A percentile compares a stretch with the other conserved stretches of the same genome.
These are phyloP conservation scores for Penicillium sp. DNA, from an alignment of 2,329 filamentous ascomycete species.

Conservation along the genomic window DNA sequence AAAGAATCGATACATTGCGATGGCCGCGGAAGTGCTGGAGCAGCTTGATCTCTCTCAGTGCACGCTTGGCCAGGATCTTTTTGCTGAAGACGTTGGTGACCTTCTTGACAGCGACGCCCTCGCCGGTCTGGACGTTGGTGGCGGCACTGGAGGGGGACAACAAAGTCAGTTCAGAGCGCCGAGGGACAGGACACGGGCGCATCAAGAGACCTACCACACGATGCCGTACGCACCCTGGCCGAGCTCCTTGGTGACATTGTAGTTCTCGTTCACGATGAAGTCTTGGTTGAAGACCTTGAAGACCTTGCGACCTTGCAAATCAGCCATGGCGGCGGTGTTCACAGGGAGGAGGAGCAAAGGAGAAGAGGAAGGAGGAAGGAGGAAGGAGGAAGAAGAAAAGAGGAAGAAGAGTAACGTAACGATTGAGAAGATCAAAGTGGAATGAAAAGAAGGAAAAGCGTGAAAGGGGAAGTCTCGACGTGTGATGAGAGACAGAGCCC, in stretches of 20 bases:
- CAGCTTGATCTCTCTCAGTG: slow-evolving; percentile 96
- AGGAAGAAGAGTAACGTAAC: background rate
- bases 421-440: background rate
- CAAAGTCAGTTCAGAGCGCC: slow-evolving; percentile 2
- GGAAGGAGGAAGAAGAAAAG: background rate
- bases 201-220: slow-evolving; percentile 69
- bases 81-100: slow-evolving; percentile 99
- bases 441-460: slow-evolving; percentile 3
- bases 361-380: background rate
- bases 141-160: slow-evolving; percentile 65
- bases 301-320: slow-evolving; percentile 74
- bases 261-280: slow-evolving; percentile 96
- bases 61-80: slow-evolving; percentile 98
- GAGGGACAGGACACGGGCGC: background rate
- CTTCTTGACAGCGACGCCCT: slow-evolving; percentile 98
- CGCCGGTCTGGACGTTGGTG: slow-evolving; percentile 82
- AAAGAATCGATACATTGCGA: slow-evolving; percentile 62
- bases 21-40: slow-evolving; percentile 95
- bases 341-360: slow-evolving; percentile 1
- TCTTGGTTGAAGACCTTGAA: slow-evolving; percentile 99
- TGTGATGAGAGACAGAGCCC: slow-evolving; percentile 24
- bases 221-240: slow-evolving; percentile 98
- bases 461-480: slow-evolving; percentile 14
- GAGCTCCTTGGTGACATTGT: slow-evolving; percentile 97
- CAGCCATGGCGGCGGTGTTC: slow-evolving; percentile 49